Evolutionary conservation across 176 grass and related monocot genomes (phyloP).

Genomic region (Carex cristatella): DNA sequence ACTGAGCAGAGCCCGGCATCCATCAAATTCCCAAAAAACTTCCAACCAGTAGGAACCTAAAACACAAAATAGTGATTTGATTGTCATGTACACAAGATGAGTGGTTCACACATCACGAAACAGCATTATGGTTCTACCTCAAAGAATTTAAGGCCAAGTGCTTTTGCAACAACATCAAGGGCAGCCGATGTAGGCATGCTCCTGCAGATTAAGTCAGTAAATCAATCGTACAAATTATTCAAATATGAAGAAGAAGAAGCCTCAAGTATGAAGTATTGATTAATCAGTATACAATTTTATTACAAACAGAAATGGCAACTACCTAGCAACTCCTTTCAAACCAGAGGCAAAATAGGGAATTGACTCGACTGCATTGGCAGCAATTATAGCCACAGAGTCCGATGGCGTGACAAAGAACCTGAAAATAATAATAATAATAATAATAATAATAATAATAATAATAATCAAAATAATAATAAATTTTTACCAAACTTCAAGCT

Average conservation of each 20-base stretch:
- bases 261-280: not conserved
- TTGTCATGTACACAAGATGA: constrained; percentile 7
- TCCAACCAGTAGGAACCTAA: constrained; percentile 99
- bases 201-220: constrained; percentile 53
- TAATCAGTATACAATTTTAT: constrained; percentile 9
- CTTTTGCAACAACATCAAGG: constrained; percentile 96
- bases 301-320: constrained; percentile 3
- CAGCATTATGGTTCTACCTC: constrained; percentile 50
- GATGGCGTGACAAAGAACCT: constrained; percentile 99
- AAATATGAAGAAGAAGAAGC: constrained; percentile 9
- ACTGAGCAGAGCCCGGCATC: constrained; percentile 95
- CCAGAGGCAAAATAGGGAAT: constrained; percentile 96
- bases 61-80: constrained; percentile 28
- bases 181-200: constrained; percentile 99
- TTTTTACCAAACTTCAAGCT: not conserved
- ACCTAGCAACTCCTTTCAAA: constrained; percentile 98
- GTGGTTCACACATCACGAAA: not conserved
- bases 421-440: not conserved
- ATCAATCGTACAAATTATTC: not conserved
- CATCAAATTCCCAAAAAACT: constrained; percentile 99
- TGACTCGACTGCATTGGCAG: constrained; percentile 89
- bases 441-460: not conserved
- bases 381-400: constrained; percentile 97
- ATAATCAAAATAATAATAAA: not conserved
- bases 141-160: constrained; percentile 93